Conservation (phyloP, 768 basidiomycete species). For the Amanita rimosa region DNA sequence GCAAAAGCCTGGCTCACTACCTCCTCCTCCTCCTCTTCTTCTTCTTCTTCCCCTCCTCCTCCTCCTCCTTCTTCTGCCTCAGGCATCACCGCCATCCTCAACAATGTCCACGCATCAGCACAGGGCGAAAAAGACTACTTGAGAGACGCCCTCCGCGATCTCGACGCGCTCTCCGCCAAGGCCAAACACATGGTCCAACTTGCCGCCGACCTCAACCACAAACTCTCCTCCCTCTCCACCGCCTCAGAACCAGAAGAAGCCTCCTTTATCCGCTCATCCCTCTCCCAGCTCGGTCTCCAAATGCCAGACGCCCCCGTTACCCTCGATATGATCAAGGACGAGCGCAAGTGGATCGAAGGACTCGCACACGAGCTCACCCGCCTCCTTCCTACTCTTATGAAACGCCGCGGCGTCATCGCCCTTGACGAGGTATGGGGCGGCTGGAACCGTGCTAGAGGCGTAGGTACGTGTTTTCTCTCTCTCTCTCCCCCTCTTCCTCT, state of each 20-base stretch:
- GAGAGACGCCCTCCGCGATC: slow-evolving; percentile 69
- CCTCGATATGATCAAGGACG: slow-evolving; percentile 78
- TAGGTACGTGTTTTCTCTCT: slow-evolving; percentile 42
- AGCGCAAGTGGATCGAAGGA: slow-evolving; percentile 66
- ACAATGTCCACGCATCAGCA: slow-evolving; percentile 57
- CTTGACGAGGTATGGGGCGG: slow-evolving; percentile 92
- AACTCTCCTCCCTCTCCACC: slow-evolving; percentile 30
- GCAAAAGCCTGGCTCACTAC: slow-evolving; percentile 70
- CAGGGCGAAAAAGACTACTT: slow-evolving; percentile 55
- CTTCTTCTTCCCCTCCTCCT: not conserved
- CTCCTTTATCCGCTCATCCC: slow-evolving; percentile 78
- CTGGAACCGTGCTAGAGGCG: slow-evolving; percentile 90
- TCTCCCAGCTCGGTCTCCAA: slow-evolving; percentile 82
- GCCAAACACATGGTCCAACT: slow-evolving; percentile 89
- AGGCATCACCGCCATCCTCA: slow-evolving; percentile 67
- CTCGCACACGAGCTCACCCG: slow-evolving; percentile 74
- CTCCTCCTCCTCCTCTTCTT: not conserved
- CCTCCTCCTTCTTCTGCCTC: not conserved
- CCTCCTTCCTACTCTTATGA: slow-evolving; percentile 69
- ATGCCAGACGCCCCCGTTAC: slow-evolving; percentile 76
- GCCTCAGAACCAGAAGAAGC: slow-evolving; percentile 66
- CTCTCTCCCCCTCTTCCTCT: not conserved
- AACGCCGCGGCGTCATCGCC: slow-evolving; percentile 67
- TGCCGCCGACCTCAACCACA: slow-evolving; percentile 80
- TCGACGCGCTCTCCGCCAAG: slow-evolving; percentile 85